Conservation (phyloP, 2,329 filamentous ascomycete species). For the Metarhizium robertsii region DNA sequence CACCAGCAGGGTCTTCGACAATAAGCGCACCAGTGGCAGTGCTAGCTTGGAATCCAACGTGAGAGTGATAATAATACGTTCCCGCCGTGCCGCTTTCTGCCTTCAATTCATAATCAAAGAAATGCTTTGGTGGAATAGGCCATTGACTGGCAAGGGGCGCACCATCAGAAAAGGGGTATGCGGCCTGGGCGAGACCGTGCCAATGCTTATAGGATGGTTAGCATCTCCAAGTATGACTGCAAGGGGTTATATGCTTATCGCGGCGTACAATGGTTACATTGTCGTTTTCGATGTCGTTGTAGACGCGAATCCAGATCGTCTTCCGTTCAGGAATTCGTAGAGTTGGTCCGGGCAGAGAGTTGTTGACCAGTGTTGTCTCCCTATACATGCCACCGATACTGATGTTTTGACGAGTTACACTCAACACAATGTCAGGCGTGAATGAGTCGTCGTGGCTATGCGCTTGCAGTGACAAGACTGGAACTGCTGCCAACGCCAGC, state of each 20-base stretch:
- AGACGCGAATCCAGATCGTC: constrained; percentile 47
- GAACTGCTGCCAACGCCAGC: neutral
- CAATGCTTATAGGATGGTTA: constrained; percentile 40
- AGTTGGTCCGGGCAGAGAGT: constrained; percentile 40
- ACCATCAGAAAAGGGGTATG: constrained; percentile 55
- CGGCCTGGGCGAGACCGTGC: constrained; percentile 52
- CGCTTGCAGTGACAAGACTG: neutral
- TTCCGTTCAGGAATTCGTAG: constrained; percentile 35
- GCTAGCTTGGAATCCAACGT: constrained; percentile 50
- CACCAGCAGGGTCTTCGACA: neutral
- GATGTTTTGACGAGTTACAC: constrained; percentile 31
- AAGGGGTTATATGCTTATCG: neutral
- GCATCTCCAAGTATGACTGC: too few species aligned
- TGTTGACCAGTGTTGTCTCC: constrained; percentile 35
- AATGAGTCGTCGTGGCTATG: constrained; percentile 19
- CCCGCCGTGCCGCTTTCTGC: constrained; percentile 44
- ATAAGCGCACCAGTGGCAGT: constrained; percentile 3
- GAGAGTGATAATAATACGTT: constrained; percentile 61
- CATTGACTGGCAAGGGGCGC: constrained; percentile 52
- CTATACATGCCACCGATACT: constrained; percentile 10
- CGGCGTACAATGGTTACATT: constrained; percentile 47
- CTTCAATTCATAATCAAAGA: constrained; percentile 59
- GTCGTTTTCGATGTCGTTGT: constrained; percentile 42
- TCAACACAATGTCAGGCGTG: constrained; percentile 36
- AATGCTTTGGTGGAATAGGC: constrained; percentile 52